phyloP scores from a whole-genome alignment of 768 basidiomycete genomes.

The Hygrophorus russula region DNA sequence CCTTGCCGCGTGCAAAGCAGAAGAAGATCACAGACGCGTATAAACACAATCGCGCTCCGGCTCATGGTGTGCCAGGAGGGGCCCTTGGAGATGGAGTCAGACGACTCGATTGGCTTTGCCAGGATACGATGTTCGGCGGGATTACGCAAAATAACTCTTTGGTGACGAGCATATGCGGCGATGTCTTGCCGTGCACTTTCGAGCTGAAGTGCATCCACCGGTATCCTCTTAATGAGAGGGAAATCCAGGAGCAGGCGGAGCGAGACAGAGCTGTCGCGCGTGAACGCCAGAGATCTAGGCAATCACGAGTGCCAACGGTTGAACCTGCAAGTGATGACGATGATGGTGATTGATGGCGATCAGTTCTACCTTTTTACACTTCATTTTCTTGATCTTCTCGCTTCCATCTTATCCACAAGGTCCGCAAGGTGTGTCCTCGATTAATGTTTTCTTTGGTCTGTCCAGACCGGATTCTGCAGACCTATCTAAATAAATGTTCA shows the following conservation, averaged over 20 bases:
- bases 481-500: no score
- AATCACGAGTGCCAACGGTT: not conserved
- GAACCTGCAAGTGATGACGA: not conserved
- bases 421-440: no score
- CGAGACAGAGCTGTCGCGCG: not conserved
- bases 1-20: constrained; percentile 23
- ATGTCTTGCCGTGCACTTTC: constrained; percentile 45
- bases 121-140: constrained; percentile 54
- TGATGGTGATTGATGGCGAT: not conserved
- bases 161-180: constrained; percentile 34
- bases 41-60: constrained; percentile 53
- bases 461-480: no score
- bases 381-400: no score
- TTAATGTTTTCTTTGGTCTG: no score
- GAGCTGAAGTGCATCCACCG: constrained; percentile 40
- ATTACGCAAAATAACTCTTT: constrained; percentile 33
- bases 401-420: no score
- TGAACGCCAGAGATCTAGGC: not conserved
- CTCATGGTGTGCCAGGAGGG: constrained; percentile 58
- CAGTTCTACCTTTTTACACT: no score
- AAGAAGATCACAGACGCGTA: constrained; percentile 41
- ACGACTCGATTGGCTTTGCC: constrained; percentile 55
- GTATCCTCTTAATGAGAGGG: constrained; percentile 4
- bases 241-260: constrained; percentile 5
- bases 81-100: constrained; percentile 50